A percentile compares a stretch with the other conserved stretches of the same genome.
These are phyloP conservation scores for Tarenaya hassleriana DNA, from an alignment of 345 rosid species.

Conservation along the genomic window DNA sequence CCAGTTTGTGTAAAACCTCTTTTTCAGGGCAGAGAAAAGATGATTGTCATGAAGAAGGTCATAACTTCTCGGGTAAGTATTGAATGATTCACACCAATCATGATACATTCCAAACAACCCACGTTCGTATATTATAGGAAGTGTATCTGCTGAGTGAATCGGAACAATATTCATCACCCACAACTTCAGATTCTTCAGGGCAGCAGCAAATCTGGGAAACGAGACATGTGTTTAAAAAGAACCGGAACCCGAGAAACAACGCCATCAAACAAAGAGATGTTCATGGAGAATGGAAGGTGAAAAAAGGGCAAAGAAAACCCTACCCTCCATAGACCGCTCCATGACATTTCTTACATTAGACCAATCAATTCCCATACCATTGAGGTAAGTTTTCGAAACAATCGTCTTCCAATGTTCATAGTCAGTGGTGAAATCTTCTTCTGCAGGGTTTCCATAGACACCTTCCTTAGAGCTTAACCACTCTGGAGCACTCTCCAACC, in stretches of 20 bases:
- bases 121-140: conserved; percentile 58
- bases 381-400: conserved; percentile 66
- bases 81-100: conserved; percentile 93
- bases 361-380: conserved; percentile 65
- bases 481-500: conserved; percentile 60
- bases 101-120: conserved; percentile 88
- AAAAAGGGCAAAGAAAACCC: too few species aligned
- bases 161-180: conserved; percentile 96
- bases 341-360: conserved; percentile 61
- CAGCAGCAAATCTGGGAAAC: conserved; percentile 68
- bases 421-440: conserved; percentile 46
- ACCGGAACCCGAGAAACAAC: neutral
- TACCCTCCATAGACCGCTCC: conserved; percentile 98
- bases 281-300: neutral
- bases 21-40: conserved; percentile 42
- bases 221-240: neutral
- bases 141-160: conserved; percentile 54
- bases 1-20: conserved; percentile 38
- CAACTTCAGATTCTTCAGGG: conserved; percentile 53
- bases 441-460: conserved; percentile 60
- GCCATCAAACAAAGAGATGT: neutral
- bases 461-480: conserved; percentile 59
- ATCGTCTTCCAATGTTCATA: conserved; percentile 63
- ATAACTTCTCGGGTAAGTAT: conserved; percentile 76
- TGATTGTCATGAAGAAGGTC: conserved; percentile 81